Evolutionary conservation across 371 early-diverging fungal species (phyloP).

Genomic region (Rhizopus arrhizus): DNA sequence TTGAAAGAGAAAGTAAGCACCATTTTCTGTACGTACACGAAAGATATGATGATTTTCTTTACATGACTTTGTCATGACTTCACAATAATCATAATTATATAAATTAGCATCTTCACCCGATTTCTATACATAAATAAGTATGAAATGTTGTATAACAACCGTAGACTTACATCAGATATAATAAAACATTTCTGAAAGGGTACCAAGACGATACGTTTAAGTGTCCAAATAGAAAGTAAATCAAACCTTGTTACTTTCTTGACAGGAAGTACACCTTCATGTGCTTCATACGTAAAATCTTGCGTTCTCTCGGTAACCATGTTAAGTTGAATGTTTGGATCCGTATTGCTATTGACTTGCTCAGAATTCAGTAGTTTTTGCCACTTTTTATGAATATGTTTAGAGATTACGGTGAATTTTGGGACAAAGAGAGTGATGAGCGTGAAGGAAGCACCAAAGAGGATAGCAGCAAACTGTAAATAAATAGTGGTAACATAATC

Average conservation of each 20-base stretch:
- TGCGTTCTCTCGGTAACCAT: conserved; percentile 28
- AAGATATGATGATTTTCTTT: conserved; percentile 32
- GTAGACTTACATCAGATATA: conserved; percentile 38
- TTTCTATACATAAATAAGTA: conserved; percentile 20
- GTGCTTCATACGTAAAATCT: conserved; percentile 39
- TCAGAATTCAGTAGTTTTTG: conserved; percentile 4
- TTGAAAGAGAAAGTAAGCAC: conserved; percentile 38
- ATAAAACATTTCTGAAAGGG: conserved; percentile 41
- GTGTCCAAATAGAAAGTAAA: conserved; percentile 48
- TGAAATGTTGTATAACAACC: neutral
- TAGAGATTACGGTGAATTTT: conserved; percentile 30
- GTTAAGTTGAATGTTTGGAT: conserved; percentile 11
- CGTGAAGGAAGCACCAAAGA: conserved; percentile 42
- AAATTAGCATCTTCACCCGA: conserved; percentile 24
- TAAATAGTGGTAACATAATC: conserved; percentile 28
- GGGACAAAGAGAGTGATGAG: conserved; percentile 38
- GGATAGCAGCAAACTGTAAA: conserved; percentile 32
- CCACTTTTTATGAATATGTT: conserved; percentile 24
- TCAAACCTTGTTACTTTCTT: conserved; percentile 38
- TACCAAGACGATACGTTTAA: conserved; percentile 44
- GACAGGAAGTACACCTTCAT: conserved; percentile 46
- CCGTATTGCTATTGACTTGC: too few species aligned
- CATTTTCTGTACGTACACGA: conserved; percentile 30
- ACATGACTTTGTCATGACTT: conserved; percentile 14
- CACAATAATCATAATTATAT: conserved; percentile 35